Base-by-base conservation (phyloP, 2,329 filamentous ascomycete genomes). In the Raffaelea albimanens region DNA sequence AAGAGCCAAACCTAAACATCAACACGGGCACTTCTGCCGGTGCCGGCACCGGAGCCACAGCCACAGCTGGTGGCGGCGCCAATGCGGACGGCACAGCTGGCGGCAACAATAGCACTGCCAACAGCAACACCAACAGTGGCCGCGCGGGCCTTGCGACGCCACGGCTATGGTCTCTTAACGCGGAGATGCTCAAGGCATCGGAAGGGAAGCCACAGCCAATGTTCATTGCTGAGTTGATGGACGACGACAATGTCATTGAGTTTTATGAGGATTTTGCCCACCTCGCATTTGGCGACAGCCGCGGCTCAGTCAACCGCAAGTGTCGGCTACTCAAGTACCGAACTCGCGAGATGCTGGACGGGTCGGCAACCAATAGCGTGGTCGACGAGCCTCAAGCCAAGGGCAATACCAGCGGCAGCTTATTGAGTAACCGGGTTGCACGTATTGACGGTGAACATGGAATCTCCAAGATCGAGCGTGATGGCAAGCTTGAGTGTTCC, bases 181-280 rank as follows among this genome's bases (percentile, higher is more conserved):
- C 51, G 8, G 61, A 55, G 33, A 42, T 45, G 3, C 49, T 45
- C 39, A 70, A 66, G 46, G 52, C 61, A 7, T 63, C 66, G 22
- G 68, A 71, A 36, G 73, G 70, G 7, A 72, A 77, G 46, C 74
- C 76, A 3, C 85, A 90, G 52, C 85, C 90, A 0, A 87, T 96
- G 2, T 95, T 95, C 59, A 74, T 97, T 43, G 88, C 91, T 0
- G 91, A 97, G 63, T 72, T 98, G 29, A 78, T 98, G 56, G 93
- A 97, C 57, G 89, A 96, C 54, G 88, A 95, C 58, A 90, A 84
- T 49, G 89, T 95, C 0, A 83, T 96, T 4, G 83, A 95, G 56
- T 97, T 96, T 63, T 95, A 96, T 63, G 90, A 96, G 56, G 89
- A 97, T 62, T 97, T 95, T 66, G 85, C 91, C 0, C 83, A 90